These are phyloP conservation scores for Aspergillus fijiensis DNA, from an alignment of 2,329 filamentous ascomycete species.

Conservation along the genomic window DNA sequence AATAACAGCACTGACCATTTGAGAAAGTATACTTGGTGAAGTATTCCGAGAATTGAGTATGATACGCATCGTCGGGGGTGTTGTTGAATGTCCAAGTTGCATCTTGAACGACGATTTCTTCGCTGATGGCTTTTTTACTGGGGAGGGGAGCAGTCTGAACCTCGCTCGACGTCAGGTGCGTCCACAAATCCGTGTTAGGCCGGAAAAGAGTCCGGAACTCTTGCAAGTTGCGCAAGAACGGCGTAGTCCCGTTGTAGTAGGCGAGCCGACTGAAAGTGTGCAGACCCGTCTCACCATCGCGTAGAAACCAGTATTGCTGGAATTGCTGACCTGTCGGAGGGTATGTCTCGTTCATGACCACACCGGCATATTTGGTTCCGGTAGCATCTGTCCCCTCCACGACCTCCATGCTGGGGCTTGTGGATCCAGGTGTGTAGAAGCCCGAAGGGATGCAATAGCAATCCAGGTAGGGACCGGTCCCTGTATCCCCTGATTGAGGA, in stretches of 20 bases:
- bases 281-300: slow-evolving; percentile 62
- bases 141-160: slow-evolving; percentile 56
- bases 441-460: slow-evolving; percentile 63
- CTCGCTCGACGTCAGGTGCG: slow-evolving; percentile 60
- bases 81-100: slow-evolving; percentile 63
- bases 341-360: slow-evolving; percentile 61
- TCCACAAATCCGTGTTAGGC: slow-evolving; percentile 61
- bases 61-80: slow-evolving; percentile 56
- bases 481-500: slow-evolving; percentile 42
- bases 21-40: slow-evolving; percentile 67
- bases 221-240: slow-evolving; percentile 58
- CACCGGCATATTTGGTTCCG: slow-evolving; percentile 56
- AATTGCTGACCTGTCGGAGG: slow-evolving; percentile 58
- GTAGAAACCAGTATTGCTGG: slow-evolving; percentile 65
- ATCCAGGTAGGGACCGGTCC: slow-evolving; percentile 60
- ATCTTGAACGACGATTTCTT: slow-evolving; percentile 59
- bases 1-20: slow-evolving; percentile 36
- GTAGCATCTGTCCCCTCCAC: slow-evolving; percentile 53
- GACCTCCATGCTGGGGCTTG: slow-evolving; percentile 51
- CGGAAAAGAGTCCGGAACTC: slow-evolving; percentile 63
- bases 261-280: slow-evolving; percentile 61
- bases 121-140: slow-evolving; percentile 33
- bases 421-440: slow-evolving; percentile 58
- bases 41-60: slow-evolving; percentile 57
- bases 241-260: slow-evolving; percentile 59